Evolutionary conservation across 2,329 filamentous ascomycete species (phyloP).

Genomic region (Microdochium bolleyi): DNA sequence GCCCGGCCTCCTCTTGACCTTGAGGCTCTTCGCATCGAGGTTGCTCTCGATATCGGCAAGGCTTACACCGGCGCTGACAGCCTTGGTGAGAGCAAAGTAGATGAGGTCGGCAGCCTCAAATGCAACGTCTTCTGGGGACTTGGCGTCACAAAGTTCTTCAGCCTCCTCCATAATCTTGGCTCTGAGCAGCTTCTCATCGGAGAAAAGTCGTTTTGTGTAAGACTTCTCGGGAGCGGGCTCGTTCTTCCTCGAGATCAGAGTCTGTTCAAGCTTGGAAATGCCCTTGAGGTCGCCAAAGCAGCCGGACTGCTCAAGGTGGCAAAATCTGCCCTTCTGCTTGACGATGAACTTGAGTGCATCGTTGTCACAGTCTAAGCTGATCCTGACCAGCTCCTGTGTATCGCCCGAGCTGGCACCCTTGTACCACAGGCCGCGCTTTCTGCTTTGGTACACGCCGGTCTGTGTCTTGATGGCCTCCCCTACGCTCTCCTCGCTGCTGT

Average conservation of each 20-base stretch:
- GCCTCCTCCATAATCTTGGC: constrained; percentile 99
- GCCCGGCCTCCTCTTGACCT: constrained; percentile 87
- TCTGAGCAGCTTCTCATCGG: constrained; percentile 77
- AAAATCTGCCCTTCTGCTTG: constrained; percentile 86
- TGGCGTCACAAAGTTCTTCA: constrained; percentile 85
- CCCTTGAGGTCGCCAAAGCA: constrained; percentile 86
- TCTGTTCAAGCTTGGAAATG: constrained; percentile 79
- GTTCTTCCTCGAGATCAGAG: constrained; percentile 70
- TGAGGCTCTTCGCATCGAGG: constrained; percentile 88
- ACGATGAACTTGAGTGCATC: constrained; percentile 90
- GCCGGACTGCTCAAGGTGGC: constrained; percentile 83
- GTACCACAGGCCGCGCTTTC: constrained; percentile 92
- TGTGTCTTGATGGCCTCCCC: constrained; percentile 73
- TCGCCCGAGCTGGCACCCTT: constrained; percentile 95
- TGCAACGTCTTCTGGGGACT: constrained; percentile 73
- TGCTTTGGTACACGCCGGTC: constrained; percentile 86
- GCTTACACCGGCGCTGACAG: constrained; percentile 73
- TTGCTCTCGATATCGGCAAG: constrained; percentile 87
- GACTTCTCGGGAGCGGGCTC: constrained; percentile 75
- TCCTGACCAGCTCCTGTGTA: constrained; percentile 77
- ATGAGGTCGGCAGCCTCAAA: constrained; percentile 94
- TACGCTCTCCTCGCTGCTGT: constrained; percentile 88
- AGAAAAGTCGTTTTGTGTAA: constrained; percentile 90
- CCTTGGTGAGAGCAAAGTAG: constrained; percentile 92
- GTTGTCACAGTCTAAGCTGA: constrained; percentile 86